Conservation (phyloP, 2,329 filamentous ascomycete genomes). For the Graphium sp. region DNA sequence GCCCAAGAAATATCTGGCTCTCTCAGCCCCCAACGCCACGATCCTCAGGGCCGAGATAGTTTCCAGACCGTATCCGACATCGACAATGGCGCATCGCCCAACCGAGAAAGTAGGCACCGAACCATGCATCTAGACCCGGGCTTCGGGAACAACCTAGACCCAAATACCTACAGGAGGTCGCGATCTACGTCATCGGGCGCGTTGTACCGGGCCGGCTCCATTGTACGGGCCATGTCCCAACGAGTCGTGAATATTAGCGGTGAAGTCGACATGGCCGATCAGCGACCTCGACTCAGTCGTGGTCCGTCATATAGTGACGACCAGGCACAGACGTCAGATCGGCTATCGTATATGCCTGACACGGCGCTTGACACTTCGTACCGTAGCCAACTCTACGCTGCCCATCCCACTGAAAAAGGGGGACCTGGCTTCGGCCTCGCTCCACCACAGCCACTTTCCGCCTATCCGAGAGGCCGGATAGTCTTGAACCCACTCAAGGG, state of each 20-base stretch:
- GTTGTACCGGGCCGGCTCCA: conserved; percentile 53
- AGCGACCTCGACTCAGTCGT: conserved; percentile 44
- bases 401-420: conserved; percentile 27
- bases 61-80: conserved; percentile 39
- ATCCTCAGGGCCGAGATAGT: conserved; percentile 30
- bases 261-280: conserved; percentile 69
- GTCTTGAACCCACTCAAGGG: conserved; percentile 63
- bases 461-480: conserved; percentile 4
- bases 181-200: conserved; percentile 48
- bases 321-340: conserved; percentile 25
- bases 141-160: conserved; percentile 38
- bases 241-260: conserved; percentile 96
- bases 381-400: conserved; percentile 22
- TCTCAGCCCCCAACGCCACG: conserved; percentile 20
- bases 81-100: conserved; percentile 34
- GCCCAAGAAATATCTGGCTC: conserved; percentile 37
- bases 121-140: conserved; percentile 28
- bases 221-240: conserved; percentile 79
- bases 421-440: conserved; percentile 14
- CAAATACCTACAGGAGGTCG: conserved; percentile 35
- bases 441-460: conserved; percentile 10
- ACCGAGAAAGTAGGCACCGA: conserved; percentile 21
- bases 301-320: conserved; percentile 37
- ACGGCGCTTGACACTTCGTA: conserved; percentile 32
- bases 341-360: conserved; percentile 5